Conservation (phyloP, 768 basidiomycete species). For the Guyanaporus albipodus region DNA sequence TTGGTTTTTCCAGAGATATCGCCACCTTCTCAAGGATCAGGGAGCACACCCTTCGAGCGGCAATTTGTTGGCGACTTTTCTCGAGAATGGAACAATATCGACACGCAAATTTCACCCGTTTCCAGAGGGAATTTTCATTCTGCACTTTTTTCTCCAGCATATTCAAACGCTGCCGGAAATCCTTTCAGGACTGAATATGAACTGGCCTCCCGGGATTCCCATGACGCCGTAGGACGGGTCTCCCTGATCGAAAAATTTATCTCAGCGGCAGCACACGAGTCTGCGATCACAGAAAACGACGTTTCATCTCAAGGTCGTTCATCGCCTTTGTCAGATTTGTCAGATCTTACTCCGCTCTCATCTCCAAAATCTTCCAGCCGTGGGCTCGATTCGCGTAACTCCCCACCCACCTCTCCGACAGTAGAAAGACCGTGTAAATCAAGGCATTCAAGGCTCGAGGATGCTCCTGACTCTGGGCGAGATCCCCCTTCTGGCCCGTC, state of each 20-base stretch:
- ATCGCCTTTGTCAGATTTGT: slow-evolving; percentile 27
- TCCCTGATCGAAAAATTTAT: slow-evolving; percentile 29
- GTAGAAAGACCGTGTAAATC: neutral
- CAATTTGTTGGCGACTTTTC: slow-evolving; percentile 23
- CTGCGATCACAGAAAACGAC: neutral
- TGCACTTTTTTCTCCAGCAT: slow-evolving; percentile 6
- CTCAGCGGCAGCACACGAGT: slow-evolving; percentile 21
- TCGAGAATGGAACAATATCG: slow-evolving; percentile 15
- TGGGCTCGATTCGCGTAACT: slow-evolving; percentile 3
- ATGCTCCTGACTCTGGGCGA: neutral
- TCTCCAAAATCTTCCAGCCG: slow-evolving; percentile 17
- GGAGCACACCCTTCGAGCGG: slow-evolving; percentile 28
- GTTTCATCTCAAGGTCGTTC: slow-evolving; percentile 11
- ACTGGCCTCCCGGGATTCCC: slow-evolving; percentile 7
- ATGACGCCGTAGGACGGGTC: slow-evolving; percentile 10
- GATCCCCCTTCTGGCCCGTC: neutral
- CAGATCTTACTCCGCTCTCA: slow-evolving; percentile 30
- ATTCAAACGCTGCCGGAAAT: neutral
- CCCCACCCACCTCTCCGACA: slow-evolving; percentile 20
- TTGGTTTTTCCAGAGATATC: slow-evolving; percentile 25
- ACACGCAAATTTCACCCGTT: slow-evolving; percentile 24
- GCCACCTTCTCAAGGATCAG: slow-evolving; percentile 24
- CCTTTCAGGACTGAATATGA: neutral
- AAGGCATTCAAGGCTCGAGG: neutral
- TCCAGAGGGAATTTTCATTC: slow-evolving; percentile 3